Evolutionary conservation across 495 filamentous ascomycete genomes (phyloP), one percentile per base, ranked within the genome.

Genomic region (Choiromyces venosus): DNA sequence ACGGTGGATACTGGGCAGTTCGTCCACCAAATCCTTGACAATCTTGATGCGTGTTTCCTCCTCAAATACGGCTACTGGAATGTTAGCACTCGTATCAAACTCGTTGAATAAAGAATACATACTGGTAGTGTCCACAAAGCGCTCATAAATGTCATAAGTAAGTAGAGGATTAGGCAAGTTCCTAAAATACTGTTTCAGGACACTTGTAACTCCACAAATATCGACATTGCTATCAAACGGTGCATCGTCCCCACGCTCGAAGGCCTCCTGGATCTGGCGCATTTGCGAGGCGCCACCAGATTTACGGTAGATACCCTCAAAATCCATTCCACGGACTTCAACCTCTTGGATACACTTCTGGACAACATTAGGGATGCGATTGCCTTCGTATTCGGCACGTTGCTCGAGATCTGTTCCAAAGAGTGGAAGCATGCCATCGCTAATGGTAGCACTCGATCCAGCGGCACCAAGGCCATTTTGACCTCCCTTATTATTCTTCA

Each of bases 291-390:
- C 90, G 77, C 94, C 94, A 67, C 96, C 96, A 40, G 93, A 94
- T 85, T 99, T 99, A 74, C 96, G 90, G 85, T 99, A 99, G 76
- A 99, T 96, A 68, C 96, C 96, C 83, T 98, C 94, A 81, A 96
- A 87, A 80, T 98, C 93, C 93, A 99, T 97, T 64, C 95, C 95
- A 83, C 96, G 90, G 35, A 95, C 83, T 83, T 98, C 95, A 70
- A 99, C 96, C 84, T 99, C 95, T 81, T 97, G 92, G 78, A 99
- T 97, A 83, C 96, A 99, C 67, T 93, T 91, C 70, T 90, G 92
- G 52, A 99, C 90, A 66, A 99, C 91, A 79, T 88, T 88, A 35
- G 96, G 96, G 73, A 99, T 95, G 71, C 92, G 88, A 61, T 92
- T 89, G 74, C 91, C 91, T 82, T 99, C 96, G 79, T 89, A 92